A percentile compares a stretch with the other conserved stretches of the same genome.
Evolutionary conservation across 176 grass and related monocot species (phyloP).

Genomic region (Bonia amplexicaulis): DNA sequence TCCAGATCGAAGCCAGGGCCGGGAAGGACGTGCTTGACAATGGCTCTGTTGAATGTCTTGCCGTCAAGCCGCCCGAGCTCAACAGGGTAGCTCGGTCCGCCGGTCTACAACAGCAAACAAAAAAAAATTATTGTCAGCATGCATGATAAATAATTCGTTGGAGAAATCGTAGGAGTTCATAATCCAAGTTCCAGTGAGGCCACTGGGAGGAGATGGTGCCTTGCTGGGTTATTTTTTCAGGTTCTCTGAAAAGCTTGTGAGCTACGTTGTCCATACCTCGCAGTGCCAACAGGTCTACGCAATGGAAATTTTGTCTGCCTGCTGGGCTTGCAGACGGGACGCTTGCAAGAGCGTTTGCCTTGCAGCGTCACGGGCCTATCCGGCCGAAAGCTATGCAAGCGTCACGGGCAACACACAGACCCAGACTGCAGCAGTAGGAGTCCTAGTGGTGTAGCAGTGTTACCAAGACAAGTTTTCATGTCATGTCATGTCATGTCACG

Average conservation of each 20-base stretch:
- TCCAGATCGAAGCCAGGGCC: constrained; percentile 64
- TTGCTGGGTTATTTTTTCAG: not conserved
- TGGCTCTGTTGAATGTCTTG: constrained; percentile 54
- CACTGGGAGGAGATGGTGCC: too few species aligned
- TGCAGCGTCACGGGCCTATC: not conserved
- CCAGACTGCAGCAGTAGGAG: not conserved
- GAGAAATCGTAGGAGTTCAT: not conserved
- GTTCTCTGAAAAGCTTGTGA: not conserved
- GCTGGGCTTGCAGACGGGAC: not conserved
- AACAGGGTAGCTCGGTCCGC: constrained; percentile 58
- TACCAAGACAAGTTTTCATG: not conserved
- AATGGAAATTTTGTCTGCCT: constrained; percentile 23
- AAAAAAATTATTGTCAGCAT: not conserved
- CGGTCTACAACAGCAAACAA: not conserved
- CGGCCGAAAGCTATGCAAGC: not conserved
- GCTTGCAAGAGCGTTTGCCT: not conserved
- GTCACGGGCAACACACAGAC: constrained; percentile 20
- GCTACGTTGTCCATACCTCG: not conserved
- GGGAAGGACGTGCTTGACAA: constrained; percentile 69
- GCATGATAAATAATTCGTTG: not conserved
- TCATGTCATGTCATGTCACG: not conserved
- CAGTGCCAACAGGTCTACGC: not conserved
- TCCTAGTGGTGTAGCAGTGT: too few species aligned
- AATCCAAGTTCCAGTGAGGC: not conserved
- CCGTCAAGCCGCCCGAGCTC: constrained; percentile 75